Base-by-base conservation (phyloP, 148 eudicot species). In the Agrostemma githago region DNA sequence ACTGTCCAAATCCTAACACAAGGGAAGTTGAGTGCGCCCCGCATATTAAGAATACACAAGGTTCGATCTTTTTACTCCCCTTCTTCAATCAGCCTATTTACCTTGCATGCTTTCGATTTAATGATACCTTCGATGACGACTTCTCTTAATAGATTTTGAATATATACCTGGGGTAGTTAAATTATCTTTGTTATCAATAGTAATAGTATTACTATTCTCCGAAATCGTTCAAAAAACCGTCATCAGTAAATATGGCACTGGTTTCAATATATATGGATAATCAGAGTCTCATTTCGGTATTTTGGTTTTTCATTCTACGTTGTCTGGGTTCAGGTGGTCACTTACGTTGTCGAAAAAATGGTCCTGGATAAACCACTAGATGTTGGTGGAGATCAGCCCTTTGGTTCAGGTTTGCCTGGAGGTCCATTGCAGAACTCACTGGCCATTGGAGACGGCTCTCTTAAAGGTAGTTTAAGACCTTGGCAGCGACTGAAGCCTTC, bases 21-120 rank as follows among this genome's bases (percentile, higher is more conserved):
- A 76, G 99, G 99, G 77, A 96, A 96, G 85, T 78, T 96, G 79
- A 96, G 97, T 74, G 99, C 99, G 21, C 97, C 99, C 57, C 97
- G 97, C 12, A 96, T 96, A 78, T 80, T 96, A 83, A 90, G 97
- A 83, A 89, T 96, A 80, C 93, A 96, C 44, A 90, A 96, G 85
- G 99, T 96, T 78, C 76, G 88, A 71, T 19, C 61, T 44, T 15
- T 59, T 26, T 15, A 43, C 71, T 69, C 38, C 66, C 6, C 20
- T 42, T 42, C 5, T 37, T 68, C 2, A 54, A 56, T 4, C 9
- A 15, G 26, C 6, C 19, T 73, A 14, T 2, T 48, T 58, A 14
- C 54, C 9, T 9, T 48, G 37, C 51, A n/a, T 39, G 34, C 67
- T 65, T 8, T 66, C 62, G 15, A 44, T 77, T 54, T 40, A 57